Percentiles rank a stretch among this genome's conserved stretches.
These are phyloP conservation scores for Balansia obtecta DNA, from an alignment of 2,329 filamentous ascomycete genomes.

Conservation along the genomic window DNA sequence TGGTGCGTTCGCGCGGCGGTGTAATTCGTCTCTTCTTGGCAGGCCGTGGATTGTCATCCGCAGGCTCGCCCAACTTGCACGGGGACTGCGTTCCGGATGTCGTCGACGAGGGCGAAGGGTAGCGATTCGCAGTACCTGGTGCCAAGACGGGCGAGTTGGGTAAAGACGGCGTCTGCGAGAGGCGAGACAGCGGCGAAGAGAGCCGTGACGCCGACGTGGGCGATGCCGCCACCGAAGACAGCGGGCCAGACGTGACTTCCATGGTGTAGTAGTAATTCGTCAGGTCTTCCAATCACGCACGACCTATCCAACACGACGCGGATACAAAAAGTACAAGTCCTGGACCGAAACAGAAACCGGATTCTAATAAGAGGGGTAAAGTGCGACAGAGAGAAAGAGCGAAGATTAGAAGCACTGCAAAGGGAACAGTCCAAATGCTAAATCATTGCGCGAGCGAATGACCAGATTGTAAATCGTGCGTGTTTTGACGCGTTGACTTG, in stretches of 20 bases:
- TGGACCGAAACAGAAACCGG: neutral
- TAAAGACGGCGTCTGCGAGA: conserved; percentile 40
- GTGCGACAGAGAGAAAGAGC: neutral
- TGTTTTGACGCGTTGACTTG: neutral
- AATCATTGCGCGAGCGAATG: neutral
- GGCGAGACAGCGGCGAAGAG: conserved; percentile 41
- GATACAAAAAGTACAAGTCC: neutral
- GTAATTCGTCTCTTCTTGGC: conserved; percentile 63
- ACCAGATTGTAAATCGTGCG: neutral
- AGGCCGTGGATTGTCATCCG: conserved; percentile 50
- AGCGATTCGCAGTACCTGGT: conserved; percentile 29
- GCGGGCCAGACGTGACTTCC: conserved; percentile 7
- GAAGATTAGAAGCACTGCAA: neutral
- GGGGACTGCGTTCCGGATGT: conserved; percentile 40
- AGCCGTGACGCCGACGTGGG: conserved; percentile 23
- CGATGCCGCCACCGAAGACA: conserved; percentile 17
- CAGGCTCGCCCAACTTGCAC: conserved; percentile 28
- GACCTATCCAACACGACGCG: neutral
- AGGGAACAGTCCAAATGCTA: neutral
- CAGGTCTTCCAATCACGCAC: neutral
- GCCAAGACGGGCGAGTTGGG: conserved; percentile 31
- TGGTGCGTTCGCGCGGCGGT: conserved; percentile 54
- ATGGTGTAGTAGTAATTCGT: neutral
- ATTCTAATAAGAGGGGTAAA: too few species aligned
- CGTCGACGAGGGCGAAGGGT: conserved; percentile 38